Evolutionary conservation across 352 stramenopile genomes (phyloP).

Genomic region (Globisporangium paddicum): DNA sequence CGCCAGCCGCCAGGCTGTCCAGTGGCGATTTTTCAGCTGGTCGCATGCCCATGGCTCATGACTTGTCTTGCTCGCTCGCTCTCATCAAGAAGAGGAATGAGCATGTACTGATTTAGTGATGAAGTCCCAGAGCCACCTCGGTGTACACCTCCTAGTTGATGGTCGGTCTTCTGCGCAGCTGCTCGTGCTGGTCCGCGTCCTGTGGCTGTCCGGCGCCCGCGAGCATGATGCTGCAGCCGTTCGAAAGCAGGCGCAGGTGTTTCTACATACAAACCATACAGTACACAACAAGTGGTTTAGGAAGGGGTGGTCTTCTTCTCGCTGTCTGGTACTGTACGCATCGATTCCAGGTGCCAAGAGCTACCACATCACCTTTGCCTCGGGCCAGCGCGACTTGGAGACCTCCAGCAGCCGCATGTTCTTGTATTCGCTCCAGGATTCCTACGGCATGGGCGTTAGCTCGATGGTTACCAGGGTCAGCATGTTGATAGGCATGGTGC

Average conservation of each 20-base stretch:
- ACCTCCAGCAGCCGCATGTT: conserved; percentile 59
- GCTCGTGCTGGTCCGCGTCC: not conserved
- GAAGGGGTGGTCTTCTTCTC: not conserved
- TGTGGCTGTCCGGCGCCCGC: conserved; percentile 3
- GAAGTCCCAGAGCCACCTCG: not conserved
- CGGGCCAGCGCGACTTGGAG: conserved; percentile 62
- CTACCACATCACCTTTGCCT: conserved; percentile 34
- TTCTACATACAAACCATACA: conserved; percentile 28
- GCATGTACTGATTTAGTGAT: not conserved
- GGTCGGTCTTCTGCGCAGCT: not conserved
- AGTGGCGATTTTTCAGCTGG: conserved; percentile 3
- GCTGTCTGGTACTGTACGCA: not conserved
- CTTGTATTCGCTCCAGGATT: conserved; percentile 67
- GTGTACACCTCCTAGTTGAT: conserved; percentile 5
- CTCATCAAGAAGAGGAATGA: not conserved
- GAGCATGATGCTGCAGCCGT: conserved; percentile 78
- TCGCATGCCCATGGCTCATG: conserved; percentile 1
- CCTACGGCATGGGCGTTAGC: conserved; percentile 17
- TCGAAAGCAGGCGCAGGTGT: conserved; percentile 59
- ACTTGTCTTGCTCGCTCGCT: not conserved
- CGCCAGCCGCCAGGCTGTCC: not conserved
- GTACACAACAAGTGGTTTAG: not conserved
- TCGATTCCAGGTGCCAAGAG: not conserved
- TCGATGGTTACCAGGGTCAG: too few relatives aligned
- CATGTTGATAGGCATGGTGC: too few relatives aligned